Evolutionary conservation across 768 basidiomycete genomes (phyloP).

Genomic region (Psilocybe azurescens): DNA sequence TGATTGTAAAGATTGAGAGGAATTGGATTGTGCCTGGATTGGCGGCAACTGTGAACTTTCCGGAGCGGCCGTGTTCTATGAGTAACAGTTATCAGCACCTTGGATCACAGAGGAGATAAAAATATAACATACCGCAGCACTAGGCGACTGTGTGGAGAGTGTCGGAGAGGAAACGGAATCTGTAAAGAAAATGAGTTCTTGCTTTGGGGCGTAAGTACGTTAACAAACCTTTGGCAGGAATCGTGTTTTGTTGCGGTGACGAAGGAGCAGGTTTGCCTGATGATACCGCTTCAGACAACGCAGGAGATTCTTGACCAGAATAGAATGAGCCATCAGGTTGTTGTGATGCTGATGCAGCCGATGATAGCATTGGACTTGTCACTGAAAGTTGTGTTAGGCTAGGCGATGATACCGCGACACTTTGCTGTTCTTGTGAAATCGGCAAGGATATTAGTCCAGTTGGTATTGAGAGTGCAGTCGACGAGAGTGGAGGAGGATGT

Average conservation of each 20-base stretch:
- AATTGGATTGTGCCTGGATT: constrained; percentile 34
- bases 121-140: constrained; percentile 42
- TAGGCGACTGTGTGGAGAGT: constrained; percentile 46
- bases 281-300: constrained; percentile 68
- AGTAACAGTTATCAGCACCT: constrained; percentile 18
- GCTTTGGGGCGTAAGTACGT: constrained; percentile 22
- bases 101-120: not conserved
- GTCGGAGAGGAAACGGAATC: constrained; percentile 53
- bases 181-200: constrained; percentile 26
- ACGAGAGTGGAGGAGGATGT: constrained; percentile 32
- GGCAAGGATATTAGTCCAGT: constrained; percentile 40
- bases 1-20: constrained; percentile 29
- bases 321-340: constrained; percentile 73
- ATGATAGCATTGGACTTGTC: constrained; percentile 83
- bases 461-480: constrained; percentile 40
- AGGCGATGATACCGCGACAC: constrained; percentile 67
- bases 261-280: constrained; percentile 53
- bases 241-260: constrained; percentile 54
- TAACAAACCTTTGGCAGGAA: constrained; percentile 52
- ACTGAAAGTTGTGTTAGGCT: constrained; percentile 87
- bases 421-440: constrained; percentile 43
- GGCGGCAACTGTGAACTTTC: constrained; percentile 43
- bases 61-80: constrained; percentile 41
- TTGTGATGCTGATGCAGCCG: constrained; percentile 69
- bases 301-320: constrained; percentile 75